A percentile compares a stretch with the other conserved stretches of the same genome.
Conservation (phyloP, 208 protist genomes). For the Acanthamoeba royreba region DNA sequence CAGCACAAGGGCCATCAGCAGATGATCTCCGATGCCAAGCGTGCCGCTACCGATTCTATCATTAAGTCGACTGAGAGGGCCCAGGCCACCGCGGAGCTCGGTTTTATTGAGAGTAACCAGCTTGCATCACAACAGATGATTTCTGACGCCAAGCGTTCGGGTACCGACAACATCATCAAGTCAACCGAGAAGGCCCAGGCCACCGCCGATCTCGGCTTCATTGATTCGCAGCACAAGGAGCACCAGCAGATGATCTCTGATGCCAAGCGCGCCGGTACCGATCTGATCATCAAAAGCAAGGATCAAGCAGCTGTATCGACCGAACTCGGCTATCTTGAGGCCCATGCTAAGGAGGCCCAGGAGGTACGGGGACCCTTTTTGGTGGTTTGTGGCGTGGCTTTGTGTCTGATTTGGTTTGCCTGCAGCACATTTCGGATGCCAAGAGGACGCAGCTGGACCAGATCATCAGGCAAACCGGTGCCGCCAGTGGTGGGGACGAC, state of each 20-base stretch:
- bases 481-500: not conserved
- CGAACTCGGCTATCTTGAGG: not conserved
- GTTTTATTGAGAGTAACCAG: not conserved
- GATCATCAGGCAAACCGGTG: not conserved
- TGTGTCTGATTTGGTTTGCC: too few relatives aligned
- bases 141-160: not conserved
- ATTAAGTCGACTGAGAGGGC: not conserved
- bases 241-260: conserved; percentile 35
- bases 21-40: conserved; percentile 33
- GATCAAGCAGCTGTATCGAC: not conserved
- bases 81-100: conserved; percentile 13
- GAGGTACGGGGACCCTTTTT: too few relatives aligned
- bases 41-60: not conserved
- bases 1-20: not conserved
- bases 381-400: too few relatives aligned
- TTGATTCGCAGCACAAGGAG: not conserved
- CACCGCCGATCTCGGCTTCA: conserved; percentile 6
- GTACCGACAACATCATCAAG: conserved; percentile 17
- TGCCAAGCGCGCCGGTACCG: not conserved
- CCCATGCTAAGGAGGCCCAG: not conserved
- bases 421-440: not conserved
- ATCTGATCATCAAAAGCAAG: conserved; percentile 27
- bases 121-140: not conserved
- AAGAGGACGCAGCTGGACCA: conserved; percentile 16
- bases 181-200: not conserved